Percentiles rank a stretch among this genome's conserved stretches.
These are phyloP conservation scores for Phytophthora fragariaefolia DNA, from an alignment of 352 stramenopile species.

Conservation along the genomic window DNA sequence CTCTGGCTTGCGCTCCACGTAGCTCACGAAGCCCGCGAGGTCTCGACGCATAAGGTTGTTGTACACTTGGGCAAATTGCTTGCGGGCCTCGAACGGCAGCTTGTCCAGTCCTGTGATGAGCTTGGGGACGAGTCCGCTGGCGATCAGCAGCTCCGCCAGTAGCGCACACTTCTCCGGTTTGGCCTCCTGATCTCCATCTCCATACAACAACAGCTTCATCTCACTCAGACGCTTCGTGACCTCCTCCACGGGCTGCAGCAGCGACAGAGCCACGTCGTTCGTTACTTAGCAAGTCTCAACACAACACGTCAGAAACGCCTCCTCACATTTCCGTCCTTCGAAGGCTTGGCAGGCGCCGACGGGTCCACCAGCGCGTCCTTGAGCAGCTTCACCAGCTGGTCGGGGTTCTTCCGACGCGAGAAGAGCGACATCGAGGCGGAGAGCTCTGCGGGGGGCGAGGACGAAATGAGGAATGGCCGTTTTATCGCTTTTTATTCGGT, in stretches of 20 bases:
- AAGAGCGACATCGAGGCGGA: slow-evolving; percentile 66
- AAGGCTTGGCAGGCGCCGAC: slow-evolving; percentile 50
- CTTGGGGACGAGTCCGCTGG: slow-evolving; percentile 69
- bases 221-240: slow-evolving; percentile 83
- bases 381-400: slow-evolving; percentile 85
- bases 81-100: slow-evolving; percentile 88
- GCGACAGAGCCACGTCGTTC: not conserved
- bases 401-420: slow-evolving; percentile 77
- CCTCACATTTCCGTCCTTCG: slow-evolving; percentile 66
- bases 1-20: slow-evolving; percentile 73
- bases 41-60: slow-evolving; percentile 92
- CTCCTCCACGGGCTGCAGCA: slow-evolving; percentile 56
- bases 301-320: not conserved
- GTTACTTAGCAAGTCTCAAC: no score
- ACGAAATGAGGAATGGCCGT: slow-evolving; percentile 6
- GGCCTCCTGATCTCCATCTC: slow-evolving; percentile 74
- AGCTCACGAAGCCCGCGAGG: slow-evolving; percentile 80
- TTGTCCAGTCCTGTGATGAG: slow-evolving; percentile 71
- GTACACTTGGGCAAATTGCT: slow-evolving; percentile 89
- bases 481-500: no score
- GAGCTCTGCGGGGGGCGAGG: slow-evolving; percentile 3
- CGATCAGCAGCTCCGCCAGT: slow-evolving; percentile 76
- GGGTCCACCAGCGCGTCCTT: slow-evolving; percentile 75
- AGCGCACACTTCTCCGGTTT: slow-evolving; percentile 84
- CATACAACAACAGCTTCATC: slow-evolving; percentile 39